phyloP scores from a whole-genome alignment of 768 basidiomycete species.

The Russula dissimulans region DNA sequence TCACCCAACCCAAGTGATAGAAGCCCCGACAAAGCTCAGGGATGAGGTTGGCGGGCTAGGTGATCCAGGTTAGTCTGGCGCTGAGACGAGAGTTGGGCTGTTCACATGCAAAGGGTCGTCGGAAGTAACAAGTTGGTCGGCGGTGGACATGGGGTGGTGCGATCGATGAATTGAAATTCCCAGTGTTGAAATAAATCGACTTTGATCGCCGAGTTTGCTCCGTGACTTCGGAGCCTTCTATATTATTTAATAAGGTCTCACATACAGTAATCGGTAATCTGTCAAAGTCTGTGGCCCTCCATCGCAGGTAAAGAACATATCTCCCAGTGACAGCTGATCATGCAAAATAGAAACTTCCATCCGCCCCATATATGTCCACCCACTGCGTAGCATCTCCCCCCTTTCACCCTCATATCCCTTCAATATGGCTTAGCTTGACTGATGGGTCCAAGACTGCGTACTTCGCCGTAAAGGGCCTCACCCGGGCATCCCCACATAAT shows the following conservation, averaged over 20 bases:
- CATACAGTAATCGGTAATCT: neutral
- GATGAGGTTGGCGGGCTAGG: conserved; percentile 84
- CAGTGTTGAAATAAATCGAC: too few relatives aligned
- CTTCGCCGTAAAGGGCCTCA: too few relatives aligned
- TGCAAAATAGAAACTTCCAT: neutral
- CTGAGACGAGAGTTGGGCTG: conserved; percentile 14
- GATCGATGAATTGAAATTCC: neutral
- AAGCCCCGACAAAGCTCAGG: conserved; percentile 78
- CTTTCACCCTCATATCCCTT: too few relatives aligned
- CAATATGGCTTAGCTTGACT: too few relatives aligned
- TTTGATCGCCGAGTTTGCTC: neutral
- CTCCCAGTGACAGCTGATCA: neutral
- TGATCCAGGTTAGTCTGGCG: neutral
- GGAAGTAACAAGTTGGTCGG: conserved; percentile 49
- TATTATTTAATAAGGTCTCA: neutral
- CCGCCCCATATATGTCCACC: too few relatives aligned
- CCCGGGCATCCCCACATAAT: neutral
- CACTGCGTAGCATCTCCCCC: too few relatives aligned
- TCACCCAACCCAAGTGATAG: conserved; percentile 87
- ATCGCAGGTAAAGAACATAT: neutral
- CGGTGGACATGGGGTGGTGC: neutral
- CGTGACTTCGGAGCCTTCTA: neutral
- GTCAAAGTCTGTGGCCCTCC: neutral
- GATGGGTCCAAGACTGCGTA: too few relatives aligned
- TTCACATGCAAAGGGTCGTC: conserved; percentile 52